These are phyloP conservation scores for Chamaecrista fasciculata DNA, from an alignment of 306 rosid species.

Conservation along the genomic window DNA sequence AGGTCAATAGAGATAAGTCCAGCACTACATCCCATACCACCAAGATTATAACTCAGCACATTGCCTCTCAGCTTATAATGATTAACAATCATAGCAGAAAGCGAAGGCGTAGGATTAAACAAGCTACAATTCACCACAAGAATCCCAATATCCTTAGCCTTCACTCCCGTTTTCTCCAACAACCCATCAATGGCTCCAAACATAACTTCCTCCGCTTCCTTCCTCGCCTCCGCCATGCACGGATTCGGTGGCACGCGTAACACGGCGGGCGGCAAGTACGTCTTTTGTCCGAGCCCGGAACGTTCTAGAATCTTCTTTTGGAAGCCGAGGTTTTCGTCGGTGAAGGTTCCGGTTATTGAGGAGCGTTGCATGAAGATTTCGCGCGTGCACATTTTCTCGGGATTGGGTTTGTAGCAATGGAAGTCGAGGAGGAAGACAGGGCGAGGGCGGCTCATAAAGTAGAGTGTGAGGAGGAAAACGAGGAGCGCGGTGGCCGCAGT, in stretches of 20 bases:
- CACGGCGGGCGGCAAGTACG: conserved; percentile 70
- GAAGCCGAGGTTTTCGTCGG: conserved; percentile 59
- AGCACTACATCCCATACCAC: conserved; percentile 99
- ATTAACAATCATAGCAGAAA: conserved; percentile 82
- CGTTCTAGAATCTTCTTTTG: conserved; percentile 80
- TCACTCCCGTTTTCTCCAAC: conserved; percentile 63
- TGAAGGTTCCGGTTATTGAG: conserved; percentile 37
- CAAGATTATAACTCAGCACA: conserved; percentile 72
- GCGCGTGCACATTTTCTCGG: conserved; percentile 42
- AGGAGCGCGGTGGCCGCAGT: conserved; percentile 45
- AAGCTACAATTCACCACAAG: conserved; percentile 81
- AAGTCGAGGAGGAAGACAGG: conserved; percentile 61
- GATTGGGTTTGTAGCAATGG: conserved; percentile 66
- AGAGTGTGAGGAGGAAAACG: conserved; percentile 64
- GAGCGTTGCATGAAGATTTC: conserved; percentile 59
- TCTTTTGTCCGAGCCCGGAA: conserved; percentile 73
- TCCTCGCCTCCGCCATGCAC: conserved; percentile 79
- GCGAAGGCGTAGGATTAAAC: conserved; percentile 85
- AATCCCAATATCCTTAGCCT: conserved; percentile 86
- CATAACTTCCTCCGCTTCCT: conserved; percentile 89
- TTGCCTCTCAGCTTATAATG: conserved; percentile 81
- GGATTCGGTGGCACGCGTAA: conserved; percentile 73
- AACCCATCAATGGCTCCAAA: conserved; percentile 86
- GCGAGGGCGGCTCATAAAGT: conserved; percentile 77
- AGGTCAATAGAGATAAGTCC: conserved; percentile 89